phyloP scores from a whole-genome alignment of 768 basidiomycete species.

The Infundibulicybe gibba region DNA sequence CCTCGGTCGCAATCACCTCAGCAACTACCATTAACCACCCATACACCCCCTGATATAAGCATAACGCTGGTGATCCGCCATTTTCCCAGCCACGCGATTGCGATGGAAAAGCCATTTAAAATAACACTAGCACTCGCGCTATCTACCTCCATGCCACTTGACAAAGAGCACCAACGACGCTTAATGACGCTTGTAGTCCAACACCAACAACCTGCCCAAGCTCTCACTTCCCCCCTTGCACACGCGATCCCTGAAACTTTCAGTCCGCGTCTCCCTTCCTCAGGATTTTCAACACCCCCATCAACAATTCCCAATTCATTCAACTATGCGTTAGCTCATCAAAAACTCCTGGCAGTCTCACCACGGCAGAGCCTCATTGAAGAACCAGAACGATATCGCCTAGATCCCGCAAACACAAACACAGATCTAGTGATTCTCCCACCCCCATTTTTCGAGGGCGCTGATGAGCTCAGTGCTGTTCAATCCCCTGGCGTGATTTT shows the following conservation, averaged over 20 bases:
- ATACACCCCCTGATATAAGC: conserved; percentile 39
- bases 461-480: conserved; percentile 28
- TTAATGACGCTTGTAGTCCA: conserved; percentile 58
- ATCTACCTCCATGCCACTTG: conserved; percentile 37
- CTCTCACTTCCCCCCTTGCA: conserved; percentile 14
- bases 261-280: conserved; percentile 35
- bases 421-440: conserved; percentile 26
- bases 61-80: conserved; percentile 53
- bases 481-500: conserved; percentile 33
- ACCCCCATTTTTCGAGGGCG: conserved; percentile 41
- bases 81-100: conserved; percentile 39
- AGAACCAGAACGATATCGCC: conserved; percentile 8
- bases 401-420: conserved; percentile 3
- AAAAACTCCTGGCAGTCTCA: conserved; percentile 44
- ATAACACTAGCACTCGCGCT: conserved; percentile 52
- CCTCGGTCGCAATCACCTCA: conserved; percentile 30
- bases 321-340: conserved; percentile 48
- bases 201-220: conserved; percentile 48
- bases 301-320: conserved; percentile 38
- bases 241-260: conserved; percentile 19
- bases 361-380: conserved; percentile 22
- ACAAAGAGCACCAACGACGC: conserved; percentile 28
- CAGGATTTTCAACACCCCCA: conserved; percentile 53
- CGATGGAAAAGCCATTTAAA: conserved; percentile 56
- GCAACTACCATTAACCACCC: conserved; percentile 5